phyloP scores from a whole-genome alignment of 2,329 filamentous ascomycete species.

The Fusarium tjaetaba region DNA sequence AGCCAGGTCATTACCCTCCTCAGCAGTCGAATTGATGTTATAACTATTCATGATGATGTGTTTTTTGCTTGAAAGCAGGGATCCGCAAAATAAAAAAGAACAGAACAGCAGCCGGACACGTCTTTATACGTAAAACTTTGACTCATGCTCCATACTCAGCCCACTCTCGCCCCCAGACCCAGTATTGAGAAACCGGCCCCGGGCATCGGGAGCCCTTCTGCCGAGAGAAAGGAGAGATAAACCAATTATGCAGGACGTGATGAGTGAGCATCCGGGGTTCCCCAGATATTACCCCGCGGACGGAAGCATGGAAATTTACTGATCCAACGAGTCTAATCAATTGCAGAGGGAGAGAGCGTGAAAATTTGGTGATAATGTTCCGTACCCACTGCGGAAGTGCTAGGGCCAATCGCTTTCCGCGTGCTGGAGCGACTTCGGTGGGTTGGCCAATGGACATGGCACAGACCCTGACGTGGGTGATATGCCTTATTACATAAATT shows the following conservation, averaged over 20 bases:
- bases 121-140: constrained; percentile 3
- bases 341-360: not conserved
- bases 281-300: not conserved
- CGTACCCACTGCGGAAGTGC: not conserved
- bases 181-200: not conserved
- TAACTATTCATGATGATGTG: not conserved
- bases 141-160: constrained; percentile 8
- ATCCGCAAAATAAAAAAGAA: not conserved
- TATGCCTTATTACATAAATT: not conserved
- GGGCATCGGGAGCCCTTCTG: not conserved
- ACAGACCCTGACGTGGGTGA: not conserved
- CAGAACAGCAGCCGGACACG: not conserved
- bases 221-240: not conserved
- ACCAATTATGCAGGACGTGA: not conserved
- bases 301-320: not conserved
- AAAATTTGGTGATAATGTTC: not conserved
- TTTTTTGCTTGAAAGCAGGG: not conserved
- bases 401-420: not conserved
- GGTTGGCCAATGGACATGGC: not conserved
- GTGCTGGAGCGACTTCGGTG: not conserved
- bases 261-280: not conserved
- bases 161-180: constrained; percentile 3
- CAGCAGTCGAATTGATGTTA: not conserved
- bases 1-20: not conserved
- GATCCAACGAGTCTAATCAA: not conserved